Percentiles rank a stretch among this genome's conserved stretches.
Evolutionary conservation across 805 yeast species (phyloP).

Genomic region (Starmera pachycereana): DNA sequence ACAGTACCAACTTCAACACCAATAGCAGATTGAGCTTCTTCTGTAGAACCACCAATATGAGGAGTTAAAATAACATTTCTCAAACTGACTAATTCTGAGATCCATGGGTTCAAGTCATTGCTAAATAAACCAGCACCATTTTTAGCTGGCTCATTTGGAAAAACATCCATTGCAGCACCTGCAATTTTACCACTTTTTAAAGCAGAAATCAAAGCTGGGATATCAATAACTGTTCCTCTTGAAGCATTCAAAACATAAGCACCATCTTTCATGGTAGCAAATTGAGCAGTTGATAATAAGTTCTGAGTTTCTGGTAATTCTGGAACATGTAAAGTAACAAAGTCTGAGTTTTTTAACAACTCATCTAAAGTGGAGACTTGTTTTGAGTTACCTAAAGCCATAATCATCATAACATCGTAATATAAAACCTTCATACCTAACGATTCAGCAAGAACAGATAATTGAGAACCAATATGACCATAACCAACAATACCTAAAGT

Average conservation of each 20-base stretch:
- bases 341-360: slow-evolving; percentile 72
- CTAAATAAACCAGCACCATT: slow-evolving; percentile 78
- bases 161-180: slow-evolving; percentile 95
- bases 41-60: slow-evolving; percentile 98
- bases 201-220: slow-evolving; percentile 87
- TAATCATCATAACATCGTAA: slow-evolving; percentile 85
- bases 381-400: slow-evolving; percentile 94
- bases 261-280: slow-evolving; percentile 95
- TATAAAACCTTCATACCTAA: slow-evolving; percentile 96
- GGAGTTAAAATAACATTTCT: slow-evolving; percentile 91
- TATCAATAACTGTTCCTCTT: slow-evolving; percentile 96
- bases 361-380: slow-evolving; percentile 84
- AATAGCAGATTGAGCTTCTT: slow-evolving; percentile 96
- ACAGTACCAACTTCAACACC: slow-evolving; percentile 91
- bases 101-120: slow-evolving; percentile 71
- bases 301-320: slow-evolving; percentile 88
- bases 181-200: slow-evolving; percentile 90
- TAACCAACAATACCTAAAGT: slow-evolving; percentile 95
- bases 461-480: slow-evolving; percentile 97
- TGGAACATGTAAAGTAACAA: slow-evolving; percentile 90
- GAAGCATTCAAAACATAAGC: slow-evolving; percentile 91
- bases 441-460: slow-evolving; percentile 93
- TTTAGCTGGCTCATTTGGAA: slow-evolving; percentile 94
- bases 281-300: slow-evolving; percentile 81
- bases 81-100: slow-evolving; percentile 68